Conservation (phyloP, 2,329 filamentous ascomycete species). For the Exserohilum rostratum region DNA sequence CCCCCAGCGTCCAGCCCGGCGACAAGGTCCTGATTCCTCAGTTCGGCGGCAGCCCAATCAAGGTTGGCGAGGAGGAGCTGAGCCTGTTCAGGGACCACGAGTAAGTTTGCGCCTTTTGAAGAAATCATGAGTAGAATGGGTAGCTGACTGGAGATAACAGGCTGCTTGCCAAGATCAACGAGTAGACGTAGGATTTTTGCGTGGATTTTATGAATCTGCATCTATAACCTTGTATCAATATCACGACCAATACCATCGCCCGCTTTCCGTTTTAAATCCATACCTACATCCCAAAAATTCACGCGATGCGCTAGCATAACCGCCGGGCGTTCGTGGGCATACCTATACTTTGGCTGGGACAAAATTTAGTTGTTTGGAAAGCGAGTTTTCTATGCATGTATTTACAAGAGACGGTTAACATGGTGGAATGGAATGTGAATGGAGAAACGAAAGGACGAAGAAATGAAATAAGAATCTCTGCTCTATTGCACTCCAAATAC, state of each 20-base stretch:
- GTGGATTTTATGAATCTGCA: constrained; percentile 22
- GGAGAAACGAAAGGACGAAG: constrained; percentile 7
- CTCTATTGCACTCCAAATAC: constrained; percentile 8
- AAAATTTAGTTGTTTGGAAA: constrained; percentile 26
- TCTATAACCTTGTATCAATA: constrained; percentile 38
- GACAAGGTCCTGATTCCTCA: constrained; percentile 95
- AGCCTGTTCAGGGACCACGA: constrained; percentile 96
- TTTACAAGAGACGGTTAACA: constrained; percentile 13
- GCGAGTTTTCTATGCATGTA: constrained; percentile 24
- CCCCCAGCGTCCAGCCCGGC: constrained; percentile 80
- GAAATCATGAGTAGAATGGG: neutral
- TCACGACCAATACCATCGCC: constrained; percentile 4
- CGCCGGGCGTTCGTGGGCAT: constrained; percentile 37
- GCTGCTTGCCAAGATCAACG: constrained; percentile 98
- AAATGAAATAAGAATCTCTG: constrained; percentile 28
- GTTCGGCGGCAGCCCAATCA: constrained; percentile 94
- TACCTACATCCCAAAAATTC: constrained; percentile 8
- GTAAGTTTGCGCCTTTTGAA: constrained; percentile 61
- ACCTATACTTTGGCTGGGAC: constrained; percentile 16
- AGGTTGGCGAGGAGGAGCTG: constrained; percentile 97
- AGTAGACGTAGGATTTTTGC: constrained; percentile 60
- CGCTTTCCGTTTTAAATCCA: constrained; percentile 2
- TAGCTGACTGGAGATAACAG: constrained; percentile 57
- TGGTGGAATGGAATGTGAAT: constrained; percentile 7
- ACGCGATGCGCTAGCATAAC: constrained; percentile 37